Evolutionary conservation across 495 filamentous ascomycete species (phyloP).

Genomic region (Penicillium paradoxum): DNA sequence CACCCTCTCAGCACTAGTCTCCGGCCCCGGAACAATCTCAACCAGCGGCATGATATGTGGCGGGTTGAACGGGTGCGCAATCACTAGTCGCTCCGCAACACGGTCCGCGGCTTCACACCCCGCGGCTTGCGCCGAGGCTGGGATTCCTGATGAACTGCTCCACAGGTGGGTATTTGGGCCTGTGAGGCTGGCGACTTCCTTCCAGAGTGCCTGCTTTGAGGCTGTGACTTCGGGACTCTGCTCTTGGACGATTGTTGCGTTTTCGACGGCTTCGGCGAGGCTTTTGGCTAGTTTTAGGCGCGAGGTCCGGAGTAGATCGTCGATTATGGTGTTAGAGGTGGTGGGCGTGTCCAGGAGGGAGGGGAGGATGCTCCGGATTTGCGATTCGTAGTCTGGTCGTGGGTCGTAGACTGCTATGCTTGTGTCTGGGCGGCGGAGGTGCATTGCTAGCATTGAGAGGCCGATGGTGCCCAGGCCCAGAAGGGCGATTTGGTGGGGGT

Average conservation of each 20-base stretch:
- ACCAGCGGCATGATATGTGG: conserved; percentile 60
- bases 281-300: conserved; percentile 33
- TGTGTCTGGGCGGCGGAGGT: conserved; percentile 40
- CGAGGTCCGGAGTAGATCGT: conserved; percentile 20
- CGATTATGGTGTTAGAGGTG: conserved; percentile 8
- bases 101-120: conserved; percentile 22
- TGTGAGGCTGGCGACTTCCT: conserved; percentile 38
- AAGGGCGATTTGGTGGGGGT: conserved; percentile 41
- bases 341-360: conserved; percentile 12
- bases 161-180: conserved; percentile 43
- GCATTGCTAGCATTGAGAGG: conserved; percentile 54
- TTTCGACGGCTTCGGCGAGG: conserved; percentile 38
- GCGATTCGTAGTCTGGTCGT: conserved; percentile 44
- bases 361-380: conserved; percentile 41
- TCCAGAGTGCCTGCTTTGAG: conserved; percentile 52
- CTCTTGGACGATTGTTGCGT: conserved; percentile 53
- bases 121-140: conserved; percentile 41
- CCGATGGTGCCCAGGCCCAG: conserved; percentile 57
- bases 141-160: conserved; percentile 54
- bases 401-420: conserved; percentile 50
- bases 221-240: conserved; percentile 50
- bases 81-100: conserved; percentile 43
- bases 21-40: conserved; percentile 51
- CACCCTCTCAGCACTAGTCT: conserved; percentile 34
- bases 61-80: conserved; percentile 61